phyloP scores from a whole-genome alignment of 169 alveolate genomes.

The Plasmodium inui region DNA sequence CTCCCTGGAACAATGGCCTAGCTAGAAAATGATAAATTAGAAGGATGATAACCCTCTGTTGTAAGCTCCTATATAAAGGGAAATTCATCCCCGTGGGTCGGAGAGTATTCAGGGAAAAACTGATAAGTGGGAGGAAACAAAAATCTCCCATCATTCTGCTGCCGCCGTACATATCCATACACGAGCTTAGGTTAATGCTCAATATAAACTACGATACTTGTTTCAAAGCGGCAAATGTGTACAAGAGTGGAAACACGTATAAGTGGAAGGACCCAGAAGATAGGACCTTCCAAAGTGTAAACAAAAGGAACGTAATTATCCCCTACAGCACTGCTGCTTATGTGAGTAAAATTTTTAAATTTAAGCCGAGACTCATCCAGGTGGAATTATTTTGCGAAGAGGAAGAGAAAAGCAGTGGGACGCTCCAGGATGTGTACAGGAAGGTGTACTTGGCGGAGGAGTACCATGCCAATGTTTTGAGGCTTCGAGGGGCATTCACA shows the following conservation, averaged over 20 bases:
- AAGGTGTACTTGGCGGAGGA: constrained; percentile 23
- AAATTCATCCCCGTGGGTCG: constrained; percentile 83
- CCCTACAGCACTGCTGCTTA: constrained; percentile 85
- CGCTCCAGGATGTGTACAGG: constrained; percentile 39
- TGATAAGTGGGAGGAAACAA: constrained; percentile 81
- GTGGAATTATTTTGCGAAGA: constrained; percentile 84
- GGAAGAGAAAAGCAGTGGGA: constrained; percentile 8
- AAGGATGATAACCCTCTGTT: constrained; percentile 22
- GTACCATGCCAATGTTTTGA: constrained; percentile 4
- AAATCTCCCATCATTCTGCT: constrained; percentile 84
- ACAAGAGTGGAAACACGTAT: constrained; percentile 77
- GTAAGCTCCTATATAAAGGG: constrained; percentile 78
- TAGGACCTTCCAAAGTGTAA: constrained; percentile 80
- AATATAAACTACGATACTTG: constrained; percentile 79
- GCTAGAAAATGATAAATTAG: background rate
- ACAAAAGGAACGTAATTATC: constrained; percentile 82
- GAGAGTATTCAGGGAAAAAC: constrained; percentile 79
- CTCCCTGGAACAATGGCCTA: background rate
- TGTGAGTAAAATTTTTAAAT: constrained; percentile 81
- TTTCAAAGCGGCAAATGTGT: constrained; percentile 79
- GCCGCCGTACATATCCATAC: constrained; percentile 83
- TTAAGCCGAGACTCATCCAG: constrained; percentile 80
- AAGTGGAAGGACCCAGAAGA: constrained; percentile 84
- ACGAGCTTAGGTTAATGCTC: constrained; percentile 84
- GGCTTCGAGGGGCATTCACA: background rate